Evolutionary conservation across 1,284 basidiomycete genomes (phyloP).

Genomic region (Garcileccinum viscosum): DNA sequence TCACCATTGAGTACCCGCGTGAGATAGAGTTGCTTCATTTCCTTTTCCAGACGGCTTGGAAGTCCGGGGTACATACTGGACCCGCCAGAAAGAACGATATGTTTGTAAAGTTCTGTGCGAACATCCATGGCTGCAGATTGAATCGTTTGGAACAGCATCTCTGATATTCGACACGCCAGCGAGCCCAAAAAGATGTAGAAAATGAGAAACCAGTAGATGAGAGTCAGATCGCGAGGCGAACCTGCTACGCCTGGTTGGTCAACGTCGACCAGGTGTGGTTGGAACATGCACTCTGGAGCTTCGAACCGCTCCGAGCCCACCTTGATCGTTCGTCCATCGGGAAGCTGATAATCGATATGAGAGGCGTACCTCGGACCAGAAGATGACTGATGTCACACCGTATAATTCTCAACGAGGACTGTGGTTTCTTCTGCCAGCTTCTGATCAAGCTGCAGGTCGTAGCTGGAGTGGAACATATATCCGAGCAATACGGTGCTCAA

Average conservation of each 20-base stretch:
- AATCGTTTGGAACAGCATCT: constrained; percentile 97
- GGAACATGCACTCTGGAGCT: constrained; percentile 99
- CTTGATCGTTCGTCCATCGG: constrained; percentile 96
- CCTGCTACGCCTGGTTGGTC: constrained; percentile 97
- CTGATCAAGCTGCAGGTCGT: constrained; percentile 95
- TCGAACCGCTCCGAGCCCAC: constrained; percentile 99
- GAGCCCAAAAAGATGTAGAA: background rate
- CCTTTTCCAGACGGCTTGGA: constrained; percentile 96
- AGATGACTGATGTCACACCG: constrained; percentile 56
- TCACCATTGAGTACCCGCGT: constrained; percentile 89
- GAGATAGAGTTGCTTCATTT: constrained; percentile 99
- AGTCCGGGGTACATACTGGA: constrained; percentile 99
- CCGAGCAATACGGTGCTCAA: background rate
- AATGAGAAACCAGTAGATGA: background rate
- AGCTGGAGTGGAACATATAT: constrained; percentile 53
- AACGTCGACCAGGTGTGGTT: constrained; percentile 96
- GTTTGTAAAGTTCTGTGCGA: constrained; percentile 94
- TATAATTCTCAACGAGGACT: constrained; percentile 94
- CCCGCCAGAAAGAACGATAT: constrained; percentile 96
- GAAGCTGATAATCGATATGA: constrained; percentile 63
- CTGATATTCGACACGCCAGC: constrained; percentile 48
- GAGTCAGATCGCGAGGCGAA: constrained; percentile 38
- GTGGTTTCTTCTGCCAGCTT: constrained; percentile 96
- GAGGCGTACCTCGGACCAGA: background rate
- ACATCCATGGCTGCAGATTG: constrained; percentile 92